Evolutionary conservation across 768 basidiomycete genomes (phyloP), one percentile per base, ranked within the genome.

Genomic region (Naganishia randhawae): DNA sequence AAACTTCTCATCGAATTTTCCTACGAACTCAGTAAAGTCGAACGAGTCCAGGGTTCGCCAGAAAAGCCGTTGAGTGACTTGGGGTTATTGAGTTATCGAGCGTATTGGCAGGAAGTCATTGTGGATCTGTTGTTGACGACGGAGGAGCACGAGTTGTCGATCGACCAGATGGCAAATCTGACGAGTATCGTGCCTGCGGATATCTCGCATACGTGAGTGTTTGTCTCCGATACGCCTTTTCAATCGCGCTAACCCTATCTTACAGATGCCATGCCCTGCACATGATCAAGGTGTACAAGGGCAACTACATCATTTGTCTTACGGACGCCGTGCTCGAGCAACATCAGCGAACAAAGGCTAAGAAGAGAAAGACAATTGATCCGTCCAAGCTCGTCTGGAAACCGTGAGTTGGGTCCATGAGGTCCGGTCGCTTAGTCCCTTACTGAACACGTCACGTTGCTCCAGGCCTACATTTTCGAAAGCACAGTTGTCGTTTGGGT

Each of bases 41-140:
- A 99, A 79, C 88, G 88, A 66, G 97, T 95, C 78, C 86, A 93
- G 11, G 96, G 96, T 19, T 92, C 90, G 76, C 96, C 96, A 5
- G 96, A 99, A 84, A 99, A 99, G 80, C 96, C 96, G 13, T 85
- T 99, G 41, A 89, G 87, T 76, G 96, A 99, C 82, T 83, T 99
- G 54, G 96, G 96, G 27, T 81, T 99, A 69, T 83, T 99, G 71
- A 84, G 90, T 48, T 99, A 99, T 80, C 85, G 95, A 65, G 91
- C 95, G 39, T 99, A 94, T 76, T 99, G 96, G 96, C 89, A 90
- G 57, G 94, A 97, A 80, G 90, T 89, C 57, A 98, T 97, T 75
- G 88, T 98, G 74, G 93, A 97, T 67, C 83, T 93, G 33, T 82
- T 99, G 51, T 81, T 95, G 70, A 70, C 73, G 29, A 85, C 88